phyloP scores from a whole-genome alignment of 371 early-diverging fungal genomes.

The Dinochytrium kinnereticum region DNA sequence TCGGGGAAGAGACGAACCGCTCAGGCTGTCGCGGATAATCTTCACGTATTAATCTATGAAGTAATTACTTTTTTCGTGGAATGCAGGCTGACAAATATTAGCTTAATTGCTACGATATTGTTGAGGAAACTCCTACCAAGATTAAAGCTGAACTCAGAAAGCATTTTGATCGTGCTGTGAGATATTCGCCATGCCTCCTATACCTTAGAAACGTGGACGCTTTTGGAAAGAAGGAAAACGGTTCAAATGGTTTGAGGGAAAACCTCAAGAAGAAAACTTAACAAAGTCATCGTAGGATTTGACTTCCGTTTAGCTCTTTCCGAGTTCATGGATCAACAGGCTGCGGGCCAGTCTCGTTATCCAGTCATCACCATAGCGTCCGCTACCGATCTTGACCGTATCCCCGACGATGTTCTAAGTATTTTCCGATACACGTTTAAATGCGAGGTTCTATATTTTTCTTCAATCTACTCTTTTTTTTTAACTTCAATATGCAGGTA shows the following conservation, averaged over 20 bases:
- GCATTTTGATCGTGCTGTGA: constrained; percentile 78
- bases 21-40: background rate
- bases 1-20: background rate
- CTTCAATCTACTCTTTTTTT: background rate
- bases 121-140: constrained; percentile 80
- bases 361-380: background rate
- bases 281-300: too few relatives aligned
- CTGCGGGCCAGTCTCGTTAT: constrained; percentile 70
- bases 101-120: constrained; percentile 75
- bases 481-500: constrained; percentile 18
- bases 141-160: constrained; percentile 73
- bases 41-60: background rate
- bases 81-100: constrained; percentile 40
- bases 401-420: constrained; percentile 69
- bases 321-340: constrained; percentile 51
- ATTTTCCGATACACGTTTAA: constrained; percentile 69
- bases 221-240: constrained; percentile 55
- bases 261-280: too few relatives aligned
- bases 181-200: constrained; percentile 80
- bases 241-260: background rate
- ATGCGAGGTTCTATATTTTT: constrained; percentile 55
- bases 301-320: background rate
- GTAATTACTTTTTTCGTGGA: background rate
- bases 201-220: constrained; percentile 82
- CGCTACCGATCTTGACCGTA: constrained; percentile 71